These are phyloP conservation scores for Chaetomium sp. DNA, from an alignment of 2,329 filamentous ascomycete genomes.

Conservation along the genomic window DNA sequence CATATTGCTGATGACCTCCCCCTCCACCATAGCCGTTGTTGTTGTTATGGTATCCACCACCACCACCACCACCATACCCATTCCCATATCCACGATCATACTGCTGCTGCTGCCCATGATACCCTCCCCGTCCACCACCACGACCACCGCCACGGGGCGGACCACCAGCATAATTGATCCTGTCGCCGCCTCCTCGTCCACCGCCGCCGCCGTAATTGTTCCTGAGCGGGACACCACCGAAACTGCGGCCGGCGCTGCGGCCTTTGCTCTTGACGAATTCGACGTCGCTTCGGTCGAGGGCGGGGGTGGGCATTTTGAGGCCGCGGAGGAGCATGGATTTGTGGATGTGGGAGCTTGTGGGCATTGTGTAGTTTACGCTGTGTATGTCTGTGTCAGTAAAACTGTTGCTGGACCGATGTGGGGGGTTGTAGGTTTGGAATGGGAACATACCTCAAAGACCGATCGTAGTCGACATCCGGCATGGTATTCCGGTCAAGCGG, in stretches of 20 bases:
- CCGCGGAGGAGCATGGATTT: conserved; percentile 93
- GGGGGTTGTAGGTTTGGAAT: neutral
- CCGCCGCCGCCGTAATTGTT: conserved; percentile 39
- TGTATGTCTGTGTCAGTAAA: conserved; percentile 25
- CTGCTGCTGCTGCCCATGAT: conserved; percentile 9
- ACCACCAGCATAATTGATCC: conserved; percentile 46
- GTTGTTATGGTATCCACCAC: conserved; percentile 3
- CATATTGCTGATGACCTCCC: conserved; percentile 20
- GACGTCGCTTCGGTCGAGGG: conserved; percentile 69
- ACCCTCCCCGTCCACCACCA: conserved; percentile 13
- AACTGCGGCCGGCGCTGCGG: conserved; percentile 58
- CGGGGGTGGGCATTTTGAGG: conserved; percentile 63
- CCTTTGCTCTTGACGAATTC: conserved; percentile 63
- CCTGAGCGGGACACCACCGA: conserved; percentile 50
- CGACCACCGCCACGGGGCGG: conserved; percentile 8
- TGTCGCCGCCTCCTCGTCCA: conserved; percentile 34
- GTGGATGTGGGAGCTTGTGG: conserved; percentile 63
- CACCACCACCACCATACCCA: conserved; percentile 15
- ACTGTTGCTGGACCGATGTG: neutral
- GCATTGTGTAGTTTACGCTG: conserved; percentile 83
- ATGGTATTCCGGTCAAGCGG: conserved; percentile 66
- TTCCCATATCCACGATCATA: conserved; percentile 15
- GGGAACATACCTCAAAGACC: conserved; percentile 67
- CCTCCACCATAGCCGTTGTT: conserved; percentile 12
- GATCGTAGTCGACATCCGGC: conserved; percentile 76